A percentile compares a stretch with the other conserved stretches of the same genome.
Conservation (phyloP, 805 yeast genomes). For the Yamadazyma takamatsuzukensis region DNA sequence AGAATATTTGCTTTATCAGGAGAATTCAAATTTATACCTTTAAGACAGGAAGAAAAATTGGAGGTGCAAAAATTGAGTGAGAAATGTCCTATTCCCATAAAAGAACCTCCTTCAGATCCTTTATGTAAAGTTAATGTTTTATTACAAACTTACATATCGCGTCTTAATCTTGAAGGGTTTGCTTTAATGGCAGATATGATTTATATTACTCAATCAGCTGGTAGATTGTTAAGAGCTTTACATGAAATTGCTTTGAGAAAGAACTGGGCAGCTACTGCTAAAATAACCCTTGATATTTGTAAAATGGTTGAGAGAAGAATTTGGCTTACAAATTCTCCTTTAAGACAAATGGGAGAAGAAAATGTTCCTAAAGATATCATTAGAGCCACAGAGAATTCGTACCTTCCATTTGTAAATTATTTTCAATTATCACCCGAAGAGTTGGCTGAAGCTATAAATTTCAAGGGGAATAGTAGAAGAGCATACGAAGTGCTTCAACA, state of each 20-base stretch:
- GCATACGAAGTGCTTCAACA: slow-evolving; percentile 59
- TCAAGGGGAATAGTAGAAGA: slow-evolving; percentile 59
- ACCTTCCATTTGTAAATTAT: slow-evolving; percentile 79
- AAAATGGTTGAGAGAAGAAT: slow-evolving; percentile 76
- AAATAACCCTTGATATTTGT: slow-evolving; percentile 57
- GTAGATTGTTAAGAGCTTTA: slow-evolving; percentile 81
- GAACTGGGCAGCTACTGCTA: slow-evolving; percentile 67
- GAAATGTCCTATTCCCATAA: slow-evolving; percentile 81
- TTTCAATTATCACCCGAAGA: slow-evolving; percentile 69
- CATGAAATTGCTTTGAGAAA: slow-evolving; percentile 70
- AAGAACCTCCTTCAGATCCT: slow-evolving; percentile 66
- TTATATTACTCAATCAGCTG: slow-evolving; percentile 89
- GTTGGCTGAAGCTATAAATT: slow-evolving; percentile 75
- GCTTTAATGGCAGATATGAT: slow-evolving; percentile 92
- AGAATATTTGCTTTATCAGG: slow-evolving; percentile 75
- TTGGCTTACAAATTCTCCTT: slow-evolving; percentile 85
- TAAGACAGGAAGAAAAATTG: slow-evolving; percentile 77
- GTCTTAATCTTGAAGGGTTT: slow-evolving; percentile 74
- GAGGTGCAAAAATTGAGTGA: slow-evolving; percentile 70
- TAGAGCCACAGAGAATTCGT: slow-evolving; percentile 71
- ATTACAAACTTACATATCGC: slow-evolving; percentile 83
- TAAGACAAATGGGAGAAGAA: slow-evolving; percentile 69
- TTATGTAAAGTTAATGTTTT: slow-evolving; percentile 75
- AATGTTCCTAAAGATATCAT: slow-evolving; percentile 73
- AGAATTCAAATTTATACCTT: slow-evolving; percentile 81